phyloP scores from a whole-genome alignment of 768 basidiomycete species.

The Kwoniella dejecticola region DNA sequence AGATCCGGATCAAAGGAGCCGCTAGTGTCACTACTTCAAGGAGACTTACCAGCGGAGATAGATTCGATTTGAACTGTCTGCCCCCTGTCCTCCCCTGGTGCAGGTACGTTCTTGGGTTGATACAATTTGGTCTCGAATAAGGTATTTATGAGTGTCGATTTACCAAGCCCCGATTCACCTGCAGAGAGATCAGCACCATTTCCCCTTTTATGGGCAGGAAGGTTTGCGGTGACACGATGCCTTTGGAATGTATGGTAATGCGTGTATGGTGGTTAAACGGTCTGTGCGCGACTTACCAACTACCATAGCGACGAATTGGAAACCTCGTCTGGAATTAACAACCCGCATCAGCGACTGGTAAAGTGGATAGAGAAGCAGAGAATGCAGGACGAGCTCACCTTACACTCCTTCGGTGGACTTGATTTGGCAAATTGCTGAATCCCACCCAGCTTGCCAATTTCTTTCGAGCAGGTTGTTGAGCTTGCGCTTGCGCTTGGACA shows the following conservation, averaged over 20 bases:
- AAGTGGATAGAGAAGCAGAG: not conserved
- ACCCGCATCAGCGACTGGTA: slow-evolving; percentile 10
- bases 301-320: slow-evolving; percentile 99
- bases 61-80: slow-evolving; percentile 98
- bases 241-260: too few species aligned
- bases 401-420: slow-evolving; percentile 97
- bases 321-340: slow-evolving; percentile 59
- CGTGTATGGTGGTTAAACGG: not conserved
- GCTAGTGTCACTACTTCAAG: too few species aligned
- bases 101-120: slow-evolving; percentile 78
- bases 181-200: slow-evolving; percentile 2
- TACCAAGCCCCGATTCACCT: slow-evolving; percentile 91
- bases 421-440: slow-evolving; percentile 95
- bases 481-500: not conserved
- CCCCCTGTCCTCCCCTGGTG: slow-evolving; percentile 80
- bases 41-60: slow-evolving; percentile 84
- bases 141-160: slow-evolving; percentile 98
- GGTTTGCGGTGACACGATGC: not conserved
- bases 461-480: slow-evolving; percentile 39
- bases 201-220: not conserved
- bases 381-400: slow-evolving; percentile 64
- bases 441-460: slow-evolving; percentile 56
- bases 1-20: not conserved
- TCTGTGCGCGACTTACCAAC: slow-evolving; percentile 71
- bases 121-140: slow-evolving; percentile 97